Evolutionary conservation across 2,329 filamentous ascomycete species (phyloP).

Genomic region (Lachnellula suecica): DNA sequence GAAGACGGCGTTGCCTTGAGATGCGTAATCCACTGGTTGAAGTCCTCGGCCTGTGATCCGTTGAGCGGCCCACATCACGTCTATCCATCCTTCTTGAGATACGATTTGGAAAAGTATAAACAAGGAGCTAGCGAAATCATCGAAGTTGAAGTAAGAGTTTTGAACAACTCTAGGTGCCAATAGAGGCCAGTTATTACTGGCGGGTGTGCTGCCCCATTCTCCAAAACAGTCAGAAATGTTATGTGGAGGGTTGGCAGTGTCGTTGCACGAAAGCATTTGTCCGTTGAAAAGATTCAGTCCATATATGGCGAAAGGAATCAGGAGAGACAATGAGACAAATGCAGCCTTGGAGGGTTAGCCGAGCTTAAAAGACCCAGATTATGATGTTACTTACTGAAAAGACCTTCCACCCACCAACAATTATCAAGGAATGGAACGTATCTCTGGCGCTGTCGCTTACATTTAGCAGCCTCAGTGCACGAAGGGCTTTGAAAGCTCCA

Average conservation of each 20-base stretch:
- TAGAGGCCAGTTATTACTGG: constrained; percentile 72
- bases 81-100: constrained; percentile 96
- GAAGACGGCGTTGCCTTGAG: constrained; percentile 87
- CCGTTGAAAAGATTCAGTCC: constrained; percentile 91
- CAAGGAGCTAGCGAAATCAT: constrained; percentile 88
- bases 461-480: constrained; percentile 87
- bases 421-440: constrained; percentile 95
- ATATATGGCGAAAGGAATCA: constrained; percentile 96
- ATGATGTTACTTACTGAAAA: constrained; percentile 42
- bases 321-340: constrained; percentile 88
- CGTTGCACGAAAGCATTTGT: constrained; percentile 78
- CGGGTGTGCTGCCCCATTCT: constrained; percentile 77
- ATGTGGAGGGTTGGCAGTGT: constrained; percentile 54
- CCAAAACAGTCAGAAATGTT: constrained; percentile 75
- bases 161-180: constrained; percentile 77
- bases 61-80: constrained; percentile 85
- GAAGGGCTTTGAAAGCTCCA: constrained; percentile 93
- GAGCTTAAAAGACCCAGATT: not conserved
- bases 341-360: constrained; percentile 49
- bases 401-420: constrained; percentile 92
- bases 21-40: constrained; percentile 69
- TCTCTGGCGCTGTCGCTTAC: constrained; percentile 94
- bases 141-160: constrained; percentile 88
- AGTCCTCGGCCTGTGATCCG: constrained; percentile 73
- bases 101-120: constrained; percentile 99